These are phyloP conservation scores for Wickerhamomyces pijperi DNA, from an alignment of 805 yeast species.

Conservation along the genomic window DNA sequence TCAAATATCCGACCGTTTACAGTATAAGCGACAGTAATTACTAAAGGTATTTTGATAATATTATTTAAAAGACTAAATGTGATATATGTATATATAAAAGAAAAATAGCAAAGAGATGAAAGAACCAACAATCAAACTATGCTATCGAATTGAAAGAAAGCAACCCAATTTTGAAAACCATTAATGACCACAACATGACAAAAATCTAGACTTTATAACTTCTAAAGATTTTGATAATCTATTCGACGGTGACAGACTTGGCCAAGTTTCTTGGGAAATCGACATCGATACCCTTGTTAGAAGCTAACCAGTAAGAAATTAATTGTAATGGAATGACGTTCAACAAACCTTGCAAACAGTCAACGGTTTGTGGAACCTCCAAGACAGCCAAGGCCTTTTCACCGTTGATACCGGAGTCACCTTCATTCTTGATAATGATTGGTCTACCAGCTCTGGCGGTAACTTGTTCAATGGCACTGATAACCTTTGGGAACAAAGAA, in stretches of 20 bases:
- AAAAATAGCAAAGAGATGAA: too few relatives aligned
- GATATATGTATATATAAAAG: too few relatives aligned
- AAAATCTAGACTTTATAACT: neutral
- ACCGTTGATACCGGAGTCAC: constrained; percentile 46
- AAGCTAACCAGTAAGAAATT: constrained; percentile 95
- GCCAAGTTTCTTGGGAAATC: constrained; percentile 99
- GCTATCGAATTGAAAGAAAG: neutral
- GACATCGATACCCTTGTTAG: constrained; percentile 88
- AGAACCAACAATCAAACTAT: too few relatives aligned
- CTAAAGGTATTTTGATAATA: too few relatives aligned
- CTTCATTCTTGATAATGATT: constrained; percentile 82
- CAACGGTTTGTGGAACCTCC: constrained; percentile 92
- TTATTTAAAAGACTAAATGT: too few relatives aligned
- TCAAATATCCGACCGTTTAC: too few relatives aligned
- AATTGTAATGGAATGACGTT: constrained; percentile 92
- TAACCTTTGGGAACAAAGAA: constrained; percentile 89
- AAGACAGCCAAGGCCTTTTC: constrained; percentile 56
- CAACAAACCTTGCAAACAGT: constrained; percentile 92
- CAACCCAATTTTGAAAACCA: neutral
- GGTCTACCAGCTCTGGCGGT: constrained; percentile 97
- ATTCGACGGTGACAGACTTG: constrained; percentile 95
- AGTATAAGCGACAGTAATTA: too few relatives aligned
- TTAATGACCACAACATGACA: neutral
- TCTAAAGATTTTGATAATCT: too few relatives aligned
- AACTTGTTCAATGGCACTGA: constrained; percentile 93